A percentile compares a stretch with the other conserved stretches of the same genome.
Evolutionary conservation across 768 basidiomycete species (phyloP).

Genomic region (Stropharia rugosoannulata): DNA sequence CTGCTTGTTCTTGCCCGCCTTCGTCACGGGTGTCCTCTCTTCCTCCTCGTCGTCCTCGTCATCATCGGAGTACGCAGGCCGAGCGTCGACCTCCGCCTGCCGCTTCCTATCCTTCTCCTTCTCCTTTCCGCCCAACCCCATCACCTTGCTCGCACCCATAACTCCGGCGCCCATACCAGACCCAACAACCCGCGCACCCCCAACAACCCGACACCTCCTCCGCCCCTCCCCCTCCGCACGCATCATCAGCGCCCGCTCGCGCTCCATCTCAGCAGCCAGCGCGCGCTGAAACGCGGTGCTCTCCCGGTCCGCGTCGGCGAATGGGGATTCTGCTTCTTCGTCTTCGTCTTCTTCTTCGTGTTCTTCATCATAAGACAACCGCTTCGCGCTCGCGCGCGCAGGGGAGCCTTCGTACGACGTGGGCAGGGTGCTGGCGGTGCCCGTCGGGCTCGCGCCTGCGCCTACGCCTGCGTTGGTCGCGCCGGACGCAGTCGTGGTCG

Average conservation of each 20-base stretch:
- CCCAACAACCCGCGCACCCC: too few relatives aligned
- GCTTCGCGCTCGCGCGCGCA: conserved; percentile 9
- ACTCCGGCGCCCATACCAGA: too few relatives aligned
- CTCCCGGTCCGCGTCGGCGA: conserved; percentile 7
- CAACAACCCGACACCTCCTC: background rate
- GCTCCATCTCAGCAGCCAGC: conserved; percentile 3
- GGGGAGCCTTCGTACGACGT: conserved; percentile 14
- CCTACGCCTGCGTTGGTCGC: too few relatives aligned
- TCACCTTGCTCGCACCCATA: too few relatives aligned
- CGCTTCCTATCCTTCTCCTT: conserved; percentile 1
- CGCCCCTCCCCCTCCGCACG: conserved; percentile 16
- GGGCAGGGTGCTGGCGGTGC: conserved; percentile 20
- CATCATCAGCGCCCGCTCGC: conserved; percentile 6
- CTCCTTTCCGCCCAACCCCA: too few relatives aligned
- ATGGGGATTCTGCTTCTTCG: conserved; percentile 21
- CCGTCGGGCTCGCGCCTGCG: conserved; percentile 17
- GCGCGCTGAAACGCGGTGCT: conserved; percentile 22
- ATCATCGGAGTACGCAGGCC: too few relatives aligned
- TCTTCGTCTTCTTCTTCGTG: conserved; percentile 16
- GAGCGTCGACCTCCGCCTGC: conserved; percentile 1
- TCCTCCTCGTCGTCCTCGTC: background rate
- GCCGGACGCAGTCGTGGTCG: too few relatives aligned
- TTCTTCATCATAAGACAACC: too few relatives aligned
- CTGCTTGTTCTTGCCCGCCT: too few relatives aligned
- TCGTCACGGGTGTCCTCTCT: too few relatives aligned